Evolutionary conservation across 169 alveolate genomes (phyloP).

Genomic region (Blepharisma undulans): DNA sequence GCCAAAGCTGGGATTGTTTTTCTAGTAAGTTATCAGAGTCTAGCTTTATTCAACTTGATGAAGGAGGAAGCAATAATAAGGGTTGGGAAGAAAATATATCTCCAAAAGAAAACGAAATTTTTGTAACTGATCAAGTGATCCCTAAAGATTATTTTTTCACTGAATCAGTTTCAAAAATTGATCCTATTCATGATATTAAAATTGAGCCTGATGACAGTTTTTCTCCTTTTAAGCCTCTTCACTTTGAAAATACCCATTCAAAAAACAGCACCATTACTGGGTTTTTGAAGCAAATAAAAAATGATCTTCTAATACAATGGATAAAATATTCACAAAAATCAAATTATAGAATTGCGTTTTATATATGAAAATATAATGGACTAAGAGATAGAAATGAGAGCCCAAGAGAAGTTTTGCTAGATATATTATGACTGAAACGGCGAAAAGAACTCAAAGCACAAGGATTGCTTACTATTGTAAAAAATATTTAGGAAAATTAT

Average conservation of each 20-base stretch:
- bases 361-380: background rate
- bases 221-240: background rate
- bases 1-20: background rate
- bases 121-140: background rate
- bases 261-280: background rate
- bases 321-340: background rate
- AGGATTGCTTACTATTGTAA: background rate
- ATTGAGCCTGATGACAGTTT: background rate
- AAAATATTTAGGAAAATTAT: background rate
- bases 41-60: background rate
- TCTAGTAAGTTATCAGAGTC: background rate
- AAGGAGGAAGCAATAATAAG: background rate
- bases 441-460: background rate
- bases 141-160: background rate
- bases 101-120: background rate
- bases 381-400: background rate
- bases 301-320: background rate
- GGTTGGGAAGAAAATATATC: background rate
- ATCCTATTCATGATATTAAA: background rate
- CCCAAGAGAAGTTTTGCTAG: background rate
- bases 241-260: background rate
- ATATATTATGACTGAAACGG: background rate
- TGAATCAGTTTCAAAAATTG: background rate
- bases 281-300: background rate
- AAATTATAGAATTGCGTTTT: background rate